phyloP scores from a whole-genome alignment of 768 basidiomycete species.

The Boletus sp. region DNA sequence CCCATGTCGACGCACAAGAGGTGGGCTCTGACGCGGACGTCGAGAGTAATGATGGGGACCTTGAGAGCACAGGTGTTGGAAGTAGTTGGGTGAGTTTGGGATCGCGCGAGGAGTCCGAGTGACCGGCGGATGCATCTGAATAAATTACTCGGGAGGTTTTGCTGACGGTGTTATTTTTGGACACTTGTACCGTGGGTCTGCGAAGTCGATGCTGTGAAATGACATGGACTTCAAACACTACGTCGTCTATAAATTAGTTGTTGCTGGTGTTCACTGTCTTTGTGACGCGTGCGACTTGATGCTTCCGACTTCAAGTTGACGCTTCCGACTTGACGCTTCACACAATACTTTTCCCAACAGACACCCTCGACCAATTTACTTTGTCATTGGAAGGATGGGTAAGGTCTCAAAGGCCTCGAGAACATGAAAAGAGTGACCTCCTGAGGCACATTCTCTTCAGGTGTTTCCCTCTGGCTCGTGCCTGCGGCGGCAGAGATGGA shows the following conservation, averaged over 20 bases:
- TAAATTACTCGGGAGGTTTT: neutral
- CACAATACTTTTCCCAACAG: neutral
- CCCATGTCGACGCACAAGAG: constrained; percentile 34
- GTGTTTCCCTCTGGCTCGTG: constrained; percentile 70
- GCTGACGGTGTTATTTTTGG: neutral
- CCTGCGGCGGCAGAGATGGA: constrained; percentile 45
- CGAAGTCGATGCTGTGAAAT: neutral
- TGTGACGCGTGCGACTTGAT: neutral
- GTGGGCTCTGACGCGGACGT: constrained; percentile 64
- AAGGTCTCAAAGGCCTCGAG: constrained; percentile 1
- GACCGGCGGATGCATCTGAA: neutral
- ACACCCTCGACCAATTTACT: neutral
- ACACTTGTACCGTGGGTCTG: neutral
- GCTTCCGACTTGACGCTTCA: neutral
- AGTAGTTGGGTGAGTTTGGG: constrained; percentile 72
- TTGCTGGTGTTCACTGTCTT: neutral
- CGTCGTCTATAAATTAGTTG: constrained; percentile 11
- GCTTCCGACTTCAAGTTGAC: no score
- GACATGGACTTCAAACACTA: neutral
- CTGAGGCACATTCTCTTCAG: constrained; percentile 31
- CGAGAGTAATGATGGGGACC: constrained; percentile 60
- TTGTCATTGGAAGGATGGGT: constrained; percentile 18
- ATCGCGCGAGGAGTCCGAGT: constrained; percentile 22
- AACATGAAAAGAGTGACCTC: neutral
- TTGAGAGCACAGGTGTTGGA: constrained; percentile 47